phyloP scores from a whole-genome alignment of 306 rosid genomes.

The Fagus crenata region DNA sequence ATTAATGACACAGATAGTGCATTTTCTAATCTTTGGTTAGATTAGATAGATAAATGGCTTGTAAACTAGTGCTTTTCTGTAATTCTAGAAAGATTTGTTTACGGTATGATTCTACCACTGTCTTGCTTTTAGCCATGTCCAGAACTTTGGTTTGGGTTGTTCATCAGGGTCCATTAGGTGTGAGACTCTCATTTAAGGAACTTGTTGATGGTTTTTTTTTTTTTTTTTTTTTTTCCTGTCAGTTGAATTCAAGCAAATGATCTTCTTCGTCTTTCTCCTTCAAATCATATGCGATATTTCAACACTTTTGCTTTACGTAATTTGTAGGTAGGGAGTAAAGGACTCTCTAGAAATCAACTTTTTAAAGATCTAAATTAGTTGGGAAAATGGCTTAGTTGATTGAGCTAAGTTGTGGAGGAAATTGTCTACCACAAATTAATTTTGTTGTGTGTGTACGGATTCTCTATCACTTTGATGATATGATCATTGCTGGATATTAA shows the following conservation, averaged over 20 bases:
- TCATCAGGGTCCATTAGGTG: neutral
- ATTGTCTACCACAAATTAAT: neutral
- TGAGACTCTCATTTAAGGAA: neutral
- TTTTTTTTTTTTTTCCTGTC: neutral
- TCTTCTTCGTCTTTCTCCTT: neutral
- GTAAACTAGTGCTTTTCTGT: neutral
- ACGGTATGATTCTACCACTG: neutral
- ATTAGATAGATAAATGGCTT: too few species aligned
- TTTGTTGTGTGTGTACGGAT: neutral
- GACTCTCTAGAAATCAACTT: neutral
- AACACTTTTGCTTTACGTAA: neutral
- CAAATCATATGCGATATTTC: neutral
- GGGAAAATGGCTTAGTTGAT: neutral
- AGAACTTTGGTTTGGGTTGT: neutral
- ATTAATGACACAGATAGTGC: too few species aligned
- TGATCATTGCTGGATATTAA: slow-evolving; percentile 16
- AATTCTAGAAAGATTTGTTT: neutral
- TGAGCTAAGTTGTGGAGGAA: neutral
- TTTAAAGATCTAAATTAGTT: neutral
- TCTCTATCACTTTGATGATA: neutral
- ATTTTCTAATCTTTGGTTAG: too few species aligned
- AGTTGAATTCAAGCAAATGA: neutral
- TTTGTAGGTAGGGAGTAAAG: neutral
- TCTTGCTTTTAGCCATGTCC: neutral
- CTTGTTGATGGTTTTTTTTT: too few species aligned